phyloP scores from a whole-genome alignment of 2,329 filamentous ascomycete species.

The Aureobasidium leucospermi region DNA sequence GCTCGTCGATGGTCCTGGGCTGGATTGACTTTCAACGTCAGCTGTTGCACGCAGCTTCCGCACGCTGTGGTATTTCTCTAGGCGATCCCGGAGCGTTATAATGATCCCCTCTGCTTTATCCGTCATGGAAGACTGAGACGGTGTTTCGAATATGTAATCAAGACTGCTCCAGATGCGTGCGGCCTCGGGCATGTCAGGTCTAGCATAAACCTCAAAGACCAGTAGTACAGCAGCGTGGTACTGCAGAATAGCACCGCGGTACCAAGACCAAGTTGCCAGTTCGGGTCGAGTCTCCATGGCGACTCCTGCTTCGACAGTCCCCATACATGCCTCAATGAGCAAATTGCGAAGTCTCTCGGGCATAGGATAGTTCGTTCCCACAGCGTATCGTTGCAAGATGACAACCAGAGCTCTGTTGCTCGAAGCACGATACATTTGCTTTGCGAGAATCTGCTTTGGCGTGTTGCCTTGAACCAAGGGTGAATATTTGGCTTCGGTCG shows the following conservation, averaged over 20 bases:
- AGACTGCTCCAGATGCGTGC: conserved; percentile 63
- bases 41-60: conserved; percentile 39
- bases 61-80: conserved; percentile 51
- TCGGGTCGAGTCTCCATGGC: conserved; percentile 46
- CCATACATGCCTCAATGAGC: conserved; percentile 53
- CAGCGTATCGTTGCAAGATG: conserved; percentile 61
- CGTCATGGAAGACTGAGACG: conserved; percentile 43
- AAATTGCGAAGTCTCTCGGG: conserved; percentile 58
- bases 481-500: conserved; percentile 59
- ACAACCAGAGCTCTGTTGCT: conserved; percentile 58
- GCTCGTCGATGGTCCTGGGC: neutral
- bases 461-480: conserved; percentile 52
- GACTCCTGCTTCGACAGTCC: conserved; percentile 48
- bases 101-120: conserved; percentile 57
- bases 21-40: conserved; percentile 7
- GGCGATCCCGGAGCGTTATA: conserved; percentile 54
- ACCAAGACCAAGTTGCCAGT: conserved; percentile 60
- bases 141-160: conserved; percentile 63
- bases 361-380: conserved; percentile 40
- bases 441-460: conserved; percentile 57
- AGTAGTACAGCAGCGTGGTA: conserved; percentile 65
- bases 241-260: conserved; percentile 61
- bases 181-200: conserved; percentile 50
- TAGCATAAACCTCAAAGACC: conserved; percentile 58
- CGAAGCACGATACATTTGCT: conserved; percentile 57